A percentile compares a stretch with the other conserved stretches of the same genome.
Evolutionary conservation across 1,139 yeast genomes (phyloP).

Genomic region (Tardiomyces digboiensis): DNA sequence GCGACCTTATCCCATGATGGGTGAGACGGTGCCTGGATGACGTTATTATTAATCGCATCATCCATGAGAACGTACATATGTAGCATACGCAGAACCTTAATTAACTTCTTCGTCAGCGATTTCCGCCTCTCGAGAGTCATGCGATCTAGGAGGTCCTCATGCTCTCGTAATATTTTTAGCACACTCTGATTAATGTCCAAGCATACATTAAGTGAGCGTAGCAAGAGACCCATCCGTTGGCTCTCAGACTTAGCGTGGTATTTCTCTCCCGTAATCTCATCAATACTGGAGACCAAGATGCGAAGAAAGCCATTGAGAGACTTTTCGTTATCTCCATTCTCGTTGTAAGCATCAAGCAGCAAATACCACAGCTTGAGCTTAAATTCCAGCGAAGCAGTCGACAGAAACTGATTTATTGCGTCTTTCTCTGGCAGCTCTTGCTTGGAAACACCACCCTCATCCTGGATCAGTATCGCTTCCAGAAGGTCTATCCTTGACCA

Average conservation of each 20-base stretch:
- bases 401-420: slow-evolving; percentile 52
- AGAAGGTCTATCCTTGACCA: slow-evolving; percentile 28
- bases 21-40: slow-evolving; percentile 23
- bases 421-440: slow-evolving; percentile 27
- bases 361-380: slow-evolving; percentile 70
- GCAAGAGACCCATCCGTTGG: slow-evolving; percentile 20
- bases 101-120: slow-evolving; percentile 11
- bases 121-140: neutral
- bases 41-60: slow-evolving; percentile 25
- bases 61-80: slow-evolving; percentile 35
- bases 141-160: neutral
- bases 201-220: slow-evolving; percentile 38
- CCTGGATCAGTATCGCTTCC: slow-evolving; percentile 40
- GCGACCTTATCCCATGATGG: slow-evolving; percentile 27
- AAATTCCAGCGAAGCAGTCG: slow-evolving; percentile 55
- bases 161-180: neutral
- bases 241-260: slow-evolving; percentile 13
- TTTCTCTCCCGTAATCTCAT: slow-evolving; percentile 27
- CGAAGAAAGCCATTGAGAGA: slow-evolving; percentile 48
- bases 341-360: slow-evolving; percentile 50
- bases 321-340: slow-evolving; percentile 30
- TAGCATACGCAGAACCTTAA: slow-evolving; percentile 30
- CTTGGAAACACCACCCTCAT: slow-evolving; percentile 8
- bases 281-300: slow-evolving; percentile 35
- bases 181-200: slow-evolving; percentile 29